phyloP scores from a whole-genome alignment of 106 monocot species.

The Apostasia ramifera region DNA sequence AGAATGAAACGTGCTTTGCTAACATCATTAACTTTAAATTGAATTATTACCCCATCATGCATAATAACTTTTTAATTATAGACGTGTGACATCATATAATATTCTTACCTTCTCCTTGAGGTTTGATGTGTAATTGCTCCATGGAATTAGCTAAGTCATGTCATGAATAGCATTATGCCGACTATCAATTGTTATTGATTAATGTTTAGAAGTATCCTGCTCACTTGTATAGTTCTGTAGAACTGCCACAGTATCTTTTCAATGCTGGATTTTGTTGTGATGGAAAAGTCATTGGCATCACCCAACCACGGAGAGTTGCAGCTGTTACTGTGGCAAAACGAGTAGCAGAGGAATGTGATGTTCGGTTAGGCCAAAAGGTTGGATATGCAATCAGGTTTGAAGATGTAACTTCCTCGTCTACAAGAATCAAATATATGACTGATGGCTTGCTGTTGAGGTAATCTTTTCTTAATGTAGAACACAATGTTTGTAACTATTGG shows the following conservation, averaged over 20 bases:
- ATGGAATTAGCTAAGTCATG: too few relatives aligned
- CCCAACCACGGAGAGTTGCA: constrained; percentile 93
- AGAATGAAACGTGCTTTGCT: too few relatives aligned
- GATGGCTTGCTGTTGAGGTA: constrained; percentile 96
- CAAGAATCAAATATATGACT: constrained; percentile 98
- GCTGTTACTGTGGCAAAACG: constrained; percentile 96
- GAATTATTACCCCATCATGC: too few relatives aligned
- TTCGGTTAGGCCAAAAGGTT: constrained; percentile 78
- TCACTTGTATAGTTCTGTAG: constrained; percentile 26
- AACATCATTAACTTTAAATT: too few relatives aligned
- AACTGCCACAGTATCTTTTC: constrained; percentile 86
- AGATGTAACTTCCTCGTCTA: constrained; percentile 66
- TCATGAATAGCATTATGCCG: neutral
- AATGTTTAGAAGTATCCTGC: neutral
- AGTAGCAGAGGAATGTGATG: constrained; percentile 91
- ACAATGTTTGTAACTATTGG: neutral
- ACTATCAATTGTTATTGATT: neutral
- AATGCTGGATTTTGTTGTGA: constrained; percentile 71
- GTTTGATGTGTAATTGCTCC: too few relatives aligned
- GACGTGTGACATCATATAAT: too few relatives aligned
- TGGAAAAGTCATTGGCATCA: constrained; percentile 81
- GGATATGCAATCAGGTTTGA: constrained; percentile 97
- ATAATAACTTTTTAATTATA: too few relatives aligned
- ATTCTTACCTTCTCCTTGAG: too few relatives aligned
- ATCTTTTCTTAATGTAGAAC: constrained; percentile 5